Conservation (phyloP, 371 early-diverging fungal species). For the Nematocida minor region DNA sequence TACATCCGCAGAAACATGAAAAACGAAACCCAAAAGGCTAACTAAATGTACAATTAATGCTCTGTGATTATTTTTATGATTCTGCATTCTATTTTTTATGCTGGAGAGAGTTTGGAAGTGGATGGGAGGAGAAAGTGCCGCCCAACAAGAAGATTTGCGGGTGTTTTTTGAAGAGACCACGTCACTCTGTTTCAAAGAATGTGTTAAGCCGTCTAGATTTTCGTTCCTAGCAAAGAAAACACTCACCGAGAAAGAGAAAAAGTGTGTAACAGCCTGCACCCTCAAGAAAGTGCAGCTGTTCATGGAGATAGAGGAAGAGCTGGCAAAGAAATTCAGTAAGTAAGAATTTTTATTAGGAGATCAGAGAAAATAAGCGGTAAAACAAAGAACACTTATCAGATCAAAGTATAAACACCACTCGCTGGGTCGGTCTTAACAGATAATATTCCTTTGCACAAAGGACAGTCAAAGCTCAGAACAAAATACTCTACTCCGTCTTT, state of each 20-base stretch:
- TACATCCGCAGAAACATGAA: not conserved
- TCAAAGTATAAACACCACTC: too few species aligned
- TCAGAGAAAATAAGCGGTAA: too few species aligned
- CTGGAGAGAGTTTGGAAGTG: not conserved
- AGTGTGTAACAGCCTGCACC: slow-evolving; percentile 11
- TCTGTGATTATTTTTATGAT: not conserved
- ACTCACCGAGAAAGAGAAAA: slow-evolving; percentile 7
- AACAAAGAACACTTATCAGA: too few species aligned
- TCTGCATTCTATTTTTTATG: not conserved
- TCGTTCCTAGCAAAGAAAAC: not conserved
- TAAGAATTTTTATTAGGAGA: too few species aligned
- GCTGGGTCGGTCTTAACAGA: not conserved
- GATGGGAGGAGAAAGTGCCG: not conserved
- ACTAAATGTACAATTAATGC: not conserved
- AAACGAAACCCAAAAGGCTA: not conserved
- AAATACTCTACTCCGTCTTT: not conserved
- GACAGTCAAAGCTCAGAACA: not conserved
- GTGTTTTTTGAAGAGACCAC: slow-evolving; percentile 44
- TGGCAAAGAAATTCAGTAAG: too few species aligned
- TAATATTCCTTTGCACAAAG: not conserved
- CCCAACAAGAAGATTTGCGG: slow-evolving; percentile 9
- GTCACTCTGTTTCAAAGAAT: slow-evolving; percentile 20
- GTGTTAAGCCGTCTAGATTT: not conserved
- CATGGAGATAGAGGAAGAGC: slow-evolving; percentile 23
- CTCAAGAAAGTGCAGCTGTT: not conserved